phyloP scores from a whole-genome alignment of 768 basidiomycete genomes.

The Lenzites betulinus region DNA sequence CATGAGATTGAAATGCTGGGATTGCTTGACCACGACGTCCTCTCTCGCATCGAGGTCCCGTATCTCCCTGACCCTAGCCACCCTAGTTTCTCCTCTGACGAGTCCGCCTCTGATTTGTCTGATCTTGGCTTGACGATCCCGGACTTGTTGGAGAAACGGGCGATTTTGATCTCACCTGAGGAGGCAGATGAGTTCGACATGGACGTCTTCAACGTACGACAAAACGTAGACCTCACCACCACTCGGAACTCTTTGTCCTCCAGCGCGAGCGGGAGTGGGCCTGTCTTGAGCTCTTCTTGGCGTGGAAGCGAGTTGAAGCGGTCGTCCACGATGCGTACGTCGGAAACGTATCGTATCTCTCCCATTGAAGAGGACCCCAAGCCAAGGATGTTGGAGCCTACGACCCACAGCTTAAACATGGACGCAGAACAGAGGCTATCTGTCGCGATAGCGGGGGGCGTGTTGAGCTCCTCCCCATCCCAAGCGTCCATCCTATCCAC shows the following conservation, averaged over 20 bases:
- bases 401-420: constrained; percentile 37
- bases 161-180: constrained; percentile 37
- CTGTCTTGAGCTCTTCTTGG: constrained; percentile 37
- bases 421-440: constrained; percentile 25
- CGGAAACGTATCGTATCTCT: constrained; percentile 50
- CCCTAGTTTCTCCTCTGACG: constrained; percentile 17
- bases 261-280: constrained; percentile 37
- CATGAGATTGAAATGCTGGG: constrained; percentile 96
- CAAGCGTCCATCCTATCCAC: constrained; percentile 64
- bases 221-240: constrained; percentile 36
- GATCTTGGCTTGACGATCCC: constrained; percentile 6
- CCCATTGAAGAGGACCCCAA: constrained; percentile 76
- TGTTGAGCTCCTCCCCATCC: constrained; percentile 63
- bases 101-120: constrained; percentile 16
- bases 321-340: constrained; percentile 41
- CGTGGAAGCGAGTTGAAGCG: constrained; percentile 38
- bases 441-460: constrained; percentile 22
- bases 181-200: constrained; percentile 77
- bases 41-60: constrained; percentile 87
- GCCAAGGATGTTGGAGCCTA: constrained; percentile 51
- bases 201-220: constrained; percentile 60
- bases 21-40: constrained; percentile 86
- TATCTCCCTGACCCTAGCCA: constrained; percentile 55
- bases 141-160: neutral
- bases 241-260: constrained; percentile 45